Base-by-base conservation (phyloP, 495 filamentous ascomycete genomes). In the Cryomyces minteri region DNA sequence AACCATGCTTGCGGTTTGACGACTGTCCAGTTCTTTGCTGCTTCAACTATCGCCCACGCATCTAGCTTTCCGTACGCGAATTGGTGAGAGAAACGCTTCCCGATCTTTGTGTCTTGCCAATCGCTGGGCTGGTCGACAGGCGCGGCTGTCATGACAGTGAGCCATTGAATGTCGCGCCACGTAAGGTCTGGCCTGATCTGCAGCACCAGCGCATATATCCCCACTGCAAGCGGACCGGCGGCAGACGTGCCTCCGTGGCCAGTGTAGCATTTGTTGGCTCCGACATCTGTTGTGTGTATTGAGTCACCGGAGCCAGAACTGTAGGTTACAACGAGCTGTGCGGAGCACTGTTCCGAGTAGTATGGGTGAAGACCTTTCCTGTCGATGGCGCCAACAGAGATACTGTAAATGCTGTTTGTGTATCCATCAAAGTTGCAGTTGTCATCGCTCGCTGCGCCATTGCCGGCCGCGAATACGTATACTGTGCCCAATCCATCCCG, bases 341-440 rank as follows among this genome's bases (percentile, higher is more conserved):
- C 90, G 0, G 88, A 94, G 66, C 90, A 98, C 45, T 84, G 77
- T 62, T 98, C 90, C 2, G 88, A 94, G 61, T 98, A 98, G 51
- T 81, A 83, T 1, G 88, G 86, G 58, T 96, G 88, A 5, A 69
- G 60, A 10, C 87, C 87, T 53, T 82, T 76, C 40, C 84, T 67
- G 58, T 94, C 88, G 55, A 98, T 80, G 31, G 88, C 90, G 14
- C 92, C 90, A 31, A 96, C 87, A 2, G 88, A 94, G 54, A 98
- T 86, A 57, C 84, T 94, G 70, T 96, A 98, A 46, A 98, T 98
- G 57, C 86, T 94, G 65, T 98, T 98, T 51, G 92, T 96, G 61
- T 98, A 98, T 8, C 90, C 90, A 57, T 98, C 90, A 55, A 96
- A 98, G 58, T 98, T 98, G 73, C 90, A 98, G 64, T 98, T 95